Conservation (phyloP, 306 rosid genomes). For the Inga oerstediana region DNA sequence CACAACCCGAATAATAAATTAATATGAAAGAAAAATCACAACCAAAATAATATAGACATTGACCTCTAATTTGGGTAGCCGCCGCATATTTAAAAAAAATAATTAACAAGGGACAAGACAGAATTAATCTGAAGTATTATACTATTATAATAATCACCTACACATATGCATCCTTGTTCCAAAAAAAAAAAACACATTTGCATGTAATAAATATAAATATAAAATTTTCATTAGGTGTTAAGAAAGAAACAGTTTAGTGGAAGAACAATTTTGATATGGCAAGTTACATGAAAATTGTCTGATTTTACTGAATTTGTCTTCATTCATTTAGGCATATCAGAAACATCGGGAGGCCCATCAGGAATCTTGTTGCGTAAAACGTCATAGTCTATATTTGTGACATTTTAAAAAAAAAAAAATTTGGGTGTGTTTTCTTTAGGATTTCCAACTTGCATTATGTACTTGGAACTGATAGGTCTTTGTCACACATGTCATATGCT, state of each 20-base stretch:
- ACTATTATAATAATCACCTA: no score
- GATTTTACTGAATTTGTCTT: background rate
- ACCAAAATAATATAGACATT: background rate
- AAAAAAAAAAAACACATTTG: background rate
- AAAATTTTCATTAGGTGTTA: background rate
- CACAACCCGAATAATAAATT: background rate
- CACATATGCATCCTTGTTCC: background rate
- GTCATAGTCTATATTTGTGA: background rate
- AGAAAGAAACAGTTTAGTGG: background rate
- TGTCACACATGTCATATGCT: conserved; percentile 7
- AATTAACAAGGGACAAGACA: no score
- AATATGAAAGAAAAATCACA: background rate
- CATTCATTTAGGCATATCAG: background rate
- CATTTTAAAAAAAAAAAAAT: background rate
- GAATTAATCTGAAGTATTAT: background rate
- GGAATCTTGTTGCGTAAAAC: background rate
- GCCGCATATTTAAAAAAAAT: background rate
- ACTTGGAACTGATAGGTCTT: conserved; percentile 2
- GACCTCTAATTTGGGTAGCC: background rate
- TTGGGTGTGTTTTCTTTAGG: background rate
- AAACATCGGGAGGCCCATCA: background rate
- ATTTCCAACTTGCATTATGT: conserved; percentile 10
- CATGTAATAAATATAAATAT: background rate
- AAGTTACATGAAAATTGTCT: background rate
- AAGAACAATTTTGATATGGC: background rate